Base-by-base conservation (phyloP, 1,284 basidiomycete genomes). In the Malassezia equina region DNA sequence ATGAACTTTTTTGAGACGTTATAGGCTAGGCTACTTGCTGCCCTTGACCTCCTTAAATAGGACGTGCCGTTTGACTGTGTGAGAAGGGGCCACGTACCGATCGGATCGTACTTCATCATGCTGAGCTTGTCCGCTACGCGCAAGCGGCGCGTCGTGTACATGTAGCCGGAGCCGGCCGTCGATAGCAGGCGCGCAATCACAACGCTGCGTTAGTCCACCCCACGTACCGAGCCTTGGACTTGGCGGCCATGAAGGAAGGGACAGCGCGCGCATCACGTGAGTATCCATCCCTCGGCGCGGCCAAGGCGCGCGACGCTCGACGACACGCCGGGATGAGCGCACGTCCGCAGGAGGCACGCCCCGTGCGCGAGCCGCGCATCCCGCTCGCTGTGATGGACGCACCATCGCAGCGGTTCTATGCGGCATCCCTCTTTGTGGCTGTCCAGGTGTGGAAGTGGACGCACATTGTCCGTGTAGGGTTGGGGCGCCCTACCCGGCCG, bases 401-500 rank as follows among this genome's bases (percentile, higher is more conserved):
- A n/a, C 80, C 80, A 3, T 76, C 79, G 3, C 80, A 81, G 64
- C 75, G 80, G 41, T 70, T 79, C 25, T 81, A 81, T 63, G 75
- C 76, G 15, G 66, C 80, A 21, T 78, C 79, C 44, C 63, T 78
- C 36, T 78, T 78, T 32, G 69, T 76, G 4, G 75, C 79, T 36
- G 67, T 78, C 21, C 79, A 80, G 74, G 80, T 79, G 23, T 48
- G 48, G 25, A 58, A 31, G 31, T 31, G 28, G 25, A 31, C 42
- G 19, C 27, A 46, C 33, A 23, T 53, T 52, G 25, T 17, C 9
- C 19, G n/a, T 19, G 48, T 34, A 33, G 47, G 33, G 27, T 3
- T 47, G 24, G 19, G 11, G 46, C 46, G 23, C 9, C 23, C 11
- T 23, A 21, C 34, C 33, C 31, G 33, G 23, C 21, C 46, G 25